Evolutionary conservation across 2,329 filamentous ascomycete genomes (phyloP).

Genomic region (Fusarium domesticum): DNA sequence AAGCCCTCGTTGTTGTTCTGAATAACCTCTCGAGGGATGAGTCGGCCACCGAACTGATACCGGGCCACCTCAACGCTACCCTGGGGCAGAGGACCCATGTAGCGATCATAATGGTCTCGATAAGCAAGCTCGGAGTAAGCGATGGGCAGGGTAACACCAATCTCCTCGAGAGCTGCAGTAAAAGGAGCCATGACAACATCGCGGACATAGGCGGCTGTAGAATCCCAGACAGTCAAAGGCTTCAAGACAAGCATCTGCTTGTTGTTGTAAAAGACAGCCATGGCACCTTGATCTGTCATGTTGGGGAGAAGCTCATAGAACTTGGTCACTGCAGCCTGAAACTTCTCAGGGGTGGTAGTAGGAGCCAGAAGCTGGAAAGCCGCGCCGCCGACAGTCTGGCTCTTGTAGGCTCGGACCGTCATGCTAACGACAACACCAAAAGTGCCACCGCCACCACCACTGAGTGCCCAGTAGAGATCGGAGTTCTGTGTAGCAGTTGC

Average conservation of each 20-base stretch:
- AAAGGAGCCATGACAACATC: conserved; percentile 39
- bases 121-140: conserved; percentile 25
- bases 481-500: conserved; percentile 47
- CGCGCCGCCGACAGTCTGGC: conserved; percentile 34
- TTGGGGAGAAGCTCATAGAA: conserved; percentile 31
- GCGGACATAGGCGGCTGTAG: conserved; percentile 38
- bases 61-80: conserved; percentile 33
- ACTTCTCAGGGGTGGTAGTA: conserved; percentile 10
- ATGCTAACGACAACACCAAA: conserved; percentile 57
- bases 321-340: conserved; percentile 16
- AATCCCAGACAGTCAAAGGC: conserved; percentile 45
- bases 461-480: conserved; percentile 63
- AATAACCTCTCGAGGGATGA: conserved; percentile 40
- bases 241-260: conserved; percentile 38
- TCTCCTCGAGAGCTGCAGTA: conserved; percentile 10
- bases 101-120: conserved; percentile 44
- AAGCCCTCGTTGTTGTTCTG: conserved; percentile 31
- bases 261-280: conserved; percentile 39
- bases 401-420: conserved; percentile 50
- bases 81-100: conserved; percentile 39
- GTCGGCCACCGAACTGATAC: conserved; percentile 39
- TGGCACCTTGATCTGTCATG: conserved; percentile 48
- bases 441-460: conserved; percentile 57
- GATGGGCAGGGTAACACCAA: conserved; percentile 12
- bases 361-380: conserved; percentile 22